Conservation (phyloP, 257 asterid species). For the Schizonepeta tenuifolia region DNA sequence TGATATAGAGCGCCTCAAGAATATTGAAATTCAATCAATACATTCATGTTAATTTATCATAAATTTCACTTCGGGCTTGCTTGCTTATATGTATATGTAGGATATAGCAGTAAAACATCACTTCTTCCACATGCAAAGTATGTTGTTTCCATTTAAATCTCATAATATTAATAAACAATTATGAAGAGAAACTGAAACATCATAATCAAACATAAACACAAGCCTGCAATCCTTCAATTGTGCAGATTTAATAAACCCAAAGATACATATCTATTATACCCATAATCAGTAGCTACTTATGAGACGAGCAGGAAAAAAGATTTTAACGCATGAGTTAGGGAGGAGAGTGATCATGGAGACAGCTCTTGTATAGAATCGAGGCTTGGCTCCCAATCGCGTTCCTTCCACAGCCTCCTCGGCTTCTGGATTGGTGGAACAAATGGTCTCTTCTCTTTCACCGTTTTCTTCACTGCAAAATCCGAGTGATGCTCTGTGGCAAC, state of each 20-base stretch:
- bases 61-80: too few relatives aligned
- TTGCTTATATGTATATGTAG: too few relatives aligned
- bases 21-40: too few relatives aligned
- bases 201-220: slow-evolving; percentile 19
- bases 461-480: slow-evolving; percentile 27
- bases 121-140: too few relatives aligned
- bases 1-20: too few relatives aligned
- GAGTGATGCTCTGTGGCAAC: slow-evolving; percentile 46
- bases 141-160: too few relatives aligned
- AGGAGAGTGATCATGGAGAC: slow-evolving; percentile 54
- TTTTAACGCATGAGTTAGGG: neutral
- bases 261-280: neutral
- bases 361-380: slow-evolving; percentile 59
- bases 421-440: slow-evolving; percentile 68
- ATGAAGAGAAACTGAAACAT: neutral
- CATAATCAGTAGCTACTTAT: slow-evolving; percentile 22
- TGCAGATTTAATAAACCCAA: neutral
- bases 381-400: slow-evolving; percentile 65
- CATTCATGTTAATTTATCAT: too few relatives aligned
- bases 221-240: slow-evolving; percentile 7
- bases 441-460: slow-evolving; percentile 44
- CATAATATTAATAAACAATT: too few relatives aligned
- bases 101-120: too few relatives aligned
- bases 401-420: slow-evolving; percentile 57
- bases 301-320: slow-evolving; percentile 10